Evolutionary conservation across 2,329 filamentous ascomycete species (phyloP).

Genomic region (Xylariaceae sp.): DNA sequence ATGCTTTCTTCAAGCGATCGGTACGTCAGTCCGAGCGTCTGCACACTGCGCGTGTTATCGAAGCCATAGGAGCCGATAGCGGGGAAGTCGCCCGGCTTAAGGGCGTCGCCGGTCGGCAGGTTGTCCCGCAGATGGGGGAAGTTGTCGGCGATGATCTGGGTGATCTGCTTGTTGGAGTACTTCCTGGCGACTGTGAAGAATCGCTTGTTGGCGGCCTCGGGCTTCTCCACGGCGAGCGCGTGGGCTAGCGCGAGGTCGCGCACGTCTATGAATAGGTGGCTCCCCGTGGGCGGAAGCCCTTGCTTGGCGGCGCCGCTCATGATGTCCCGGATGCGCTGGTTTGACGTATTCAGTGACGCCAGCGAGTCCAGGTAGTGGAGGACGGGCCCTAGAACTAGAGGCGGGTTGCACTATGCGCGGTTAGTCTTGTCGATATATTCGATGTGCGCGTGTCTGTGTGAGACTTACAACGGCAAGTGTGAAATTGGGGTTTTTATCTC

Average conservation of each 20-base stretch:
- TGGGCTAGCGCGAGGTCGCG: constrained; percentile 49
- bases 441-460: background rate
- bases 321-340: constrained; percentile 43
- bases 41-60: constrained; percentile 53
- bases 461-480: constrained; percentile 41
- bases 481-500: constrained; percentile 38
- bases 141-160: constrained; percentile 39
- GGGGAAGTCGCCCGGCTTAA: constrained; percentile 28
- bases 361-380: constrained; percentile 41
- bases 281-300: constrained; percentile 37
- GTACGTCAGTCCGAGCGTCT: constrained; percentile 58
- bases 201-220: constrained; percentile 43
- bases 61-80: constrained; percentile 44
- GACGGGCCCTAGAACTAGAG: constrained; percentile 48
- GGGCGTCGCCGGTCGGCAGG: constrained; percentile 40
- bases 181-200: constrained; percentile 40
- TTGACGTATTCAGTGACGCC: constrained; percentile 46
- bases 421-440: background rate
- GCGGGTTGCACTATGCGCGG: constrained; percentile 35
- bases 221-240: constrained; percentile 44
- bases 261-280: constrained; percentile 50
- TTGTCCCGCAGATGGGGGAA: constrained; percentile 46
- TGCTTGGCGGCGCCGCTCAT: constrained; percentile 45
- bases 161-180: constrained; percentile 43
- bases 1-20: constrained; percentile 55